phyloP scores from a whole-genome alignment of 345 rosid genomes.

The Citrus unshiu region DNA sequence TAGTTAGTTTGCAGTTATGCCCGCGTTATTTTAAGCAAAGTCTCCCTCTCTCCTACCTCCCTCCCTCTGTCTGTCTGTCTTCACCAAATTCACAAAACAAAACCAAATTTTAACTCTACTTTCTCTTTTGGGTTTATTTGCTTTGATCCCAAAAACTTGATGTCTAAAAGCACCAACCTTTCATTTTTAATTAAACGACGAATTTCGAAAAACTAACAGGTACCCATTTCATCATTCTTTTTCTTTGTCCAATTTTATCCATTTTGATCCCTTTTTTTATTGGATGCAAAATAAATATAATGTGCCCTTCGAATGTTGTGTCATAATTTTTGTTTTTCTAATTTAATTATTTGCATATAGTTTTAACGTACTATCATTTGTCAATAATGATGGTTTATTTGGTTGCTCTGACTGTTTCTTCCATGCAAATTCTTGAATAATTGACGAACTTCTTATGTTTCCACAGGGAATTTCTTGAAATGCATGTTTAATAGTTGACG shows the following conservation, averaged over 20 bases:
- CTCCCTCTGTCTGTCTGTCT: constrained; percentile 24
- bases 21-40: constrained; percentile 35
- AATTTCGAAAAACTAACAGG: constrained; percentile 18
- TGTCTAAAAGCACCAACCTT: background rate
- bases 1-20: constrained; percentile 20
- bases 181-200: background rate
- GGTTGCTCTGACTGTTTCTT: too few relatives aligned
- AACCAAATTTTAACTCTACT: constrained; percentile 11
- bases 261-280: background rate
- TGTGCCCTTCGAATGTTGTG: too few relatives aligned
- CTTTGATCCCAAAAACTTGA: background rate
- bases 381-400: too few relatives aligned
- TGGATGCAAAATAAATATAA: too few relatives aligned
- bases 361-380: too few relatives aligned
- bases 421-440: too few relatives aligned
- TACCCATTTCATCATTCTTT: constrained; percentile 15
- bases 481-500: too few relatives aligned
- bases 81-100: constrained; percentile 11
- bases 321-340: too few relatives aligned
- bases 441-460: too few relatives aligned
- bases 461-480: too few relatives aligned
- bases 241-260: background rate
- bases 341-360: too few relatives aligned
- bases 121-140: constrained; percentile 7
- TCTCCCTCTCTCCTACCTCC: constrained; percentile 15